Evolutionary conservation across 768 basidiomycete genomes (phyloP).

Genomic region (Hirschioporus abietinus): DNA sequence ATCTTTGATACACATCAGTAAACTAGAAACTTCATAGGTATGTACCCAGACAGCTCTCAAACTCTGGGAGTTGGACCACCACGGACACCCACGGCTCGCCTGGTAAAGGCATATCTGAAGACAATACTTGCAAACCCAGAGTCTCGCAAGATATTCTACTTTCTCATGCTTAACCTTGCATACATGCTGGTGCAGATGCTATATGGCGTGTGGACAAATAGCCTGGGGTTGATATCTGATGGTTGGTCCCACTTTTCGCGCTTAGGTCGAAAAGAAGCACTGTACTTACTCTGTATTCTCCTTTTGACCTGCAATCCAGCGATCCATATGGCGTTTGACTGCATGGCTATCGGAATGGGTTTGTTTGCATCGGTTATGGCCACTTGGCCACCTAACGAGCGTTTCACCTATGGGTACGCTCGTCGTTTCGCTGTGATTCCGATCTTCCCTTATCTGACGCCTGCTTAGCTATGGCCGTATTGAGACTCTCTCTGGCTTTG

Average conservation of each 20-base stretch:
- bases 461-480: slow-evolving; percentile 80
- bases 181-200: slow-evolving; percentile 98
- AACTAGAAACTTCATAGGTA: slow-evolving; percentile 30
- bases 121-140: slow-evolving; percentile 88
- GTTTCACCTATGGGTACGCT: slow-evolving; percentile 89
- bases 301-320: slow-evolving; percentile 43
- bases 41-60: slow-evolving; percentile 45
- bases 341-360: slow-evolving; percentile 94
- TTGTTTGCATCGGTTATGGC: slow-evolving; percentile 97
- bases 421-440: neutral
- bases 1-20: neutral
- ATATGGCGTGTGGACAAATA: slow-evolving; percentile 97
- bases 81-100: slow-evolving; percentile 26
- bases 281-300: neutral
- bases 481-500: slow-evolving; percentile 96
- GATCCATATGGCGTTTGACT: slow-evolving; percentile 99
- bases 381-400: slow-evolving; percentile 91
- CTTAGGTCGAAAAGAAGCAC: neutral
- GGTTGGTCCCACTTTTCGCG: slow-evolving; percentile 45
- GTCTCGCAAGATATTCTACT: slow-evolving; percentile 95
- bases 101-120: slow-evolving; percentile 43
- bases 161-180: slow-evolving; percentile 87
- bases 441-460: slow-evolving; percentile 3
- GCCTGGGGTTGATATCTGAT: slow-evolving; percentile 92
- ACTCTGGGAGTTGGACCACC: slow-evolving; percentile 33